Evolutionary conservation across 805 yeast genomes (phyloP).

Genomic region (Schwanniomyces occidentalis): DNA sequence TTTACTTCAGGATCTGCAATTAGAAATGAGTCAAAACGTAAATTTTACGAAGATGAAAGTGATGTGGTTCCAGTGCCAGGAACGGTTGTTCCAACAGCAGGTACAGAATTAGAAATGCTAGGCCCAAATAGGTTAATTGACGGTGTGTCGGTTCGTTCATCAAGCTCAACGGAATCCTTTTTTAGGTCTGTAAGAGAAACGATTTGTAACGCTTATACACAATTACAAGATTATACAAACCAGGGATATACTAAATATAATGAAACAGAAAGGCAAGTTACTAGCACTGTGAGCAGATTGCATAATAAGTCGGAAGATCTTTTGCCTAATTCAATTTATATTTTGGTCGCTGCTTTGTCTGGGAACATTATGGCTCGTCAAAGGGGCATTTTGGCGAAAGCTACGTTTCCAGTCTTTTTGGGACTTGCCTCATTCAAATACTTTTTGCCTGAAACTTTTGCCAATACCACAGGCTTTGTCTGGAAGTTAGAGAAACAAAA

Average conservation of each 20-base stretch:
- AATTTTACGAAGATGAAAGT: conserved; percentile 52
- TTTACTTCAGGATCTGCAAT: conserved; percentile 4
- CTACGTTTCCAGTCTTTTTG: conserved; percentile 55
- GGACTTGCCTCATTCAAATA: conserved; percentile 66
- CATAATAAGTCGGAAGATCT: conserved; percentile 67
- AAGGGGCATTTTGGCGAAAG: conserved; percentile 55
- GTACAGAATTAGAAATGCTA: conserved; percentile 40
- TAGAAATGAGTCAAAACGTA: conserved; percentile 29
- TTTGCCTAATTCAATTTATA: conserved; percentile 69
- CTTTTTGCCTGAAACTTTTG: conserved; percentile 72
- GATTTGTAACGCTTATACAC: conserved; percentile 30
- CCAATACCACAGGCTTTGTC: conserved; percentile 55
- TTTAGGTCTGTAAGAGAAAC: conserved; percentile 51
- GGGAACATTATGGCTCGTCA: conserved; percentile 76
- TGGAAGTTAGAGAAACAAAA: conserved; percentile 61
- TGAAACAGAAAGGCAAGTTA: conserved; percentile 60
- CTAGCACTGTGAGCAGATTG: conserved; percentile 61
- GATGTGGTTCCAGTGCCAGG: conserved; percentile 52
- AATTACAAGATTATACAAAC: conserved; percentile 37
- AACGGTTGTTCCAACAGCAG: conserved; percentile 44
- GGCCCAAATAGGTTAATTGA: conserved; percentile 51
- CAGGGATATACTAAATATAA: conserved; percentile 51
- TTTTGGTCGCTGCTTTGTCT: conserved; percentile 65
- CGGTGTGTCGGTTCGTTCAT: conserved; percentile 59
- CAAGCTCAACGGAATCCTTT: conserved; percentile 46